Evolutionary conservation across 306 rosid species (phyloP).

Genomic region (Cucurbita ficifolia): DNA sequence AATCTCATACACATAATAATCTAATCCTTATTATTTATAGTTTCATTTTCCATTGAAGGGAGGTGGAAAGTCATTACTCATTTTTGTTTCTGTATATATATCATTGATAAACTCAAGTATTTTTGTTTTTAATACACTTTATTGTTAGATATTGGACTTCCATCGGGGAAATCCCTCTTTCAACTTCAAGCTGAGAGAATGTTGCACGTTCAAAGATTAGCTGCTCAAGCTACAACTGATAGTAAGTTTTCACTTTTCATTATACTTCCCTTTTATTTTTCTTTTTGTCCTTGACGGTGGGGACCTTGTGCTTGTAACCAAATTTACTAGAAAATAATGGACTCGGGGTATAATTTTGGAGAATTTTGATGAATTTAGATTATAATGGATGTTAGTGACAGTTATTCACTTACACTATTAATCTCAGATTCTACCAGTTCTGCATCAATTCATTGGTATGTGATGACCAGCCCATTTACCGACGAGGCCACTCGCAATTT

Average conservation of each 20-base stretch:
- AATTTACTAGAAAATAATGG: not conserved
- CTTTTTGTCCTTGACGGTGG: not conserved
- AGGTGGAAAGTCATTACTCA: not conserved
- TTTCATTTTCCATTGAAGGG: not conserved
- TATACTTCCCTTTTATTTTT: not conserved
- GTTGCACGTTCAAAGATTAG: slow-evolving; percentile 74
- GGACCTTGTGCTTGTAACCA: not conserved
- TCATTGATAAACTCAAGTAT: not conserved
- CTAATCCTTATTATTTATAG: not conserved
- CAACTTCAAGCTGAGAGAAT: slow-evolving; percentile 98
- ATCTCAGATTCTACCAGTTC: slow-evolving; percentile 47
- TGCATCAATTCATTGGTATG: slow-evolving; percentile 79
- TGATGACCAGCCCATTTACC: slow-evolving; percentile 97
- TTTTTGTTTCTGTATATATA: not conserved
- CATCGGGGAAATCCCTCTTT: slow-evolving; percentile 93
- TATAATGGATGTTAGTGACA: not conserved
- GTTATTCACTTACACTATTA: slow-evolving; percentile 6
- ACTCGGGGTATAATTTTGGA: not conserved
- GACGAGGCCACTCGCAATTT: slow-evolving; percentile 77
- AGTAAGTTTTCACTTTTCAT: slow-evolving; percentile 23
- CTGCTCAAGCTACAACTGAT: slow-evolving; percentile 60
- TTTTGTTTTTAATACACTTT: slow-evolving; percentile 3
- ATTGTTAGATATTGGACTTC: slow-evolving; percentile 81
- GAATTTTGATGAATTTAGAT: not conserved
- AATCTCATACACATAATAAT: not conserved